Evolutionary conservation across 352 stramenopile genomes (phyloP).

Genomic region (Blastocystis hominis): DNA sequence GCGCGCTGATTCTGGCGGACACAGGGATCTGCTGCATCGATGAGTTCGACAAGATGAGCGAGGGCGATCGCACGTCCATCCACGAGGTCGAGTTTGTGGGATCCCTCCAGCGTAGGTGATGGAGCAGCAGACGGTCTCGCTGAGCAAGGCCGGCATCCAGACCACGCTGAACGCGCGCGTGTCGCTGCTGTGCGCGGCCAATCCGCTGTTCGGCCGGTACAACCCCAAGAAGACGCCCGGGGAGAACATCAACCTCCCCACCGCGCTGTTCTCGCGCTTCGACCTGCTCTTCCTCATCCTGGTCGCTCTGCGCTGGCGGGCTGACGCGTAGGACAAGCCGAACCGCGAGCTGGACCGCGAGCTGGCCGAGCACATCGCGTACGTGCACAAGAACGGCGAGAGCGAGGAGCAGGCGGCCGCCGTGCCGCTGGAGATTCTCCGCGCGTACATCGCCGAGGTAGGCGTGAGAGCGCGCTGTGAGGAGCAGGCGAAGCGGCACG

Average conservation of each 20-base stretch:
- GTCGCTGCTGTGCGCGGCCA: constrained; percentile 77
- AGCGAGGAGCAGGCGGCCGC: background rate
- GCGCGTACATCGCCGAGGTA: constrained; percentile 5
- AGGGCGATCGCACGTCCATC: constrained; percentile 91
- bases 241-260: constrained; percentile 98
- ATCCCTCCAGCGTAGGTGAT: constrained; percentile 75
- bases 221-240: constrained; percentile 68
- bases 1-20: constrained; percentile 93
- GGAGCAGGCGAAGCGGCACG: constrained; percentile 66
- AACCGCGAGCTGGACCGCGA: background rate
- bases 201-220: constrained; percentile 78
- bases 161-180: constrained; percentile 86
- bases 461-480: background rate
- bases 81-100: constrained; percentile 71
- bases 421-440: background rate
- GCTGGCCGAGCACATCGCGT: constrained; percentile 21
- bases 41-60: constrained; percentile 95
- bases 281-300: constrained; percentile 96
- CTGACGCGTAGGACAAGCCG: constrained; percentile 13
- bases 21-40: constrained; percentile 95
- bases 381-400: constrained; percentile 20
- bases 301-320: constrained; percentile 58
- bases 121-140: constrained; percentile 96
- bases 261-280: constrained; percentile 95
- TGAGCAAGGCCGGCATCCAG: constrained; percentile 97